Conservation (phyloP, 129 eudicot genomes). For the Artemisia argyi region DNA sequence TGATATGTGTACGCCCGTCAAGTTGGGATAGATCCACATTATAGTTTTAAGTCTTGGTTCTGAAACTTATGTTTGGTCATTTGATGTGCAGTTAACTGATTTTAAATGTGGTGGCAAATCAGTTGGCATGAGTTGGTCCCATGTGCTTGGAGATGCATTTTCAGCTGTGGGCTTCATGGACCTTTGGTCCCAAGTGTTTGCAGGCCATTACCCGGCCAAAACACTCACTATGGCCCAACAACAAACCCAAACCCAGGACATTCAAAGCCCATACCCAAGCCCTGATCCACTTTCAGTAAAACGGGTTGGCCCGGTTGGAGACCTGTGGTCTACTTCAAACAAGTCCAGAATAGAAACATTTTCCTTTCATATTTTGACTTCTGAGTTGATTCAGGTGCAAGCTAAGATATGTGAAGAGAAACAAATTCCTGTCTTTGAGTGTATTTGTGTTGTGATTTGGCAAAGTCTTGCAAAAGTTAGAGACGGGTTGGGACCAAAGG, state of each 20-base stretch:
- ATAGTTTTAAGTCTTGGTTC: too few species aligned
- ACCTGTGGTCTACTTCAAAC: constrained; percentile 42
- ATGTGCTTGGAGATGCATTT: constrained; percentile 70
- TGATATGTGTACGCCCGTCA: too few species aligned
- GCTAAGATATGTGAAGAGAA: constrained; percentile 26
- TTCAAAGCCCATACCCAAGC: constrained; percentile 6
- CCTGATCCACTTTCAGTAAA: constrained; percentile 45
- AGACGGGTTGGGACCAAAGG: constrained; percentile 25
- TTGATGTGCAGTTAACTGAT: constrained; percentile 44
- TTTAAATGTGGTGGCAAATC: constrained; percentile 72
- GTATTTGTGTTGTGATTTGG: constrained; percentile 61
- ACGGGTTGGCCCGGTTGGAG: constrained; percentile 70
- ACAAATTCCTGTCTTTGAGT: constrained; percentile 44
- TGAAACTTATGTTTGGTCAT: too few species aligned
- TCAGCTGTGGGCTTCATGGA: constrained; percentile 48
- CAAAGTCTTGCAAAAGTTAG: constrained; percentile 41
- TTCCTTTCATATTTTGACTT: constrained; percentile 31
- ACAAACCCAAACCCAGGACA: not conserved
- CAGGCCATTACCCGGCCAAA: constrained; percentile 23
- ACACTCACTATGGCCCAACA: constrained; percentile 37
- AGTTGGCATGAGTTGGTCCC: constrained; percentile 76
- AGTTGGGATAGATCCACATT: too few species aligned
- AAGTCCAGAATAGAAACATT: constrained; percentile 38
- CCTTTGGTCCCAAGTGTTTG: constrained; percentile 39
- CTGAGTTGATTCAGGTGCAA: constrained; percentile 45